Evolutionary conservation across 768 basidiomycete genomes (phyloP), one percentile per base, ranked within the genome.

Genomic region (Agrocybe praecox): DNA sequence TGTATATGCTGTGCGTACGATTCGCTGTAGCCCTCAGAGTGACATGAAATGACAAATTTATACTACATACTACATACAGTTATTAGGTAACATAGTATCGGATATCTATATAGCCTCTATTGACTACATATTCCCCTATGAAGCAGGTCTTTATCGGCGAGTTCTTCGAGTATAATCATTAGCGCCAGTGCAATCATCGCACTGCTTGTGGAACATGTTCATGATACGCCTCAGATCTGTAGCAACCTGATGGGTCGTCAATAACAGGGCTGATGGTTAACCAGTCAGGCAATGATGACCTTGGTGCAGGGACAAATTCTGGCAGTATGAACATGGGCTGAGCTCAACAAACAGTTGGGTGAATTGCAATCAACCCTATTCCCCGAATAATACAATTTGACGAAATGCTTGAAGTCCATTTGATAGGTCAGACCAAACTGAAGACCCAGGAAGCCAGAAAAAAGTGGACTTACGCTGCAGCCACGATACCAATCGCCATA

Each of bases 131-230:
- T 12, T n/a, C 36, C n/a, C 36, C 12, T 3, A 40, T 40, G 26
- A 9, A 4, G 26, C 9, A 5, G 26, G 26, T 29, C 26, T 26
- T 45, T 49, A 58, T 36, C 56, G 52, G 24, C 63, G 71, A n/a
- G 66, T 53, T 57, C 63, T 66, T 46, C 64, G 73, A 52, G 65
- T 71, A 47, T 72, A 68, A 59, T 74, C 74, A 29, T 72, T 71
- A 15, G 57, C 66, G 59, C 74, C 36, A 40, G 36, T 77, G 73
- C 88, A 89, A 1, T 47, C 60, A 5, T 87, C 87, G 72, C 88
- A 89, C 54, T 80, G 74, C 55, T 80, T 79, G 62, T 87, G 87
- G 62, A 90, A 86, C 69, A 89, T 75, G 67, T 84, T 90, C 56
- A 79, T 72, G 36, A 90, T 84, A 40, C 79, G 77, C 52, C 82